Conservation (phyloP, 179 eudicot species). For the Kewa caespitosa region DNA sequence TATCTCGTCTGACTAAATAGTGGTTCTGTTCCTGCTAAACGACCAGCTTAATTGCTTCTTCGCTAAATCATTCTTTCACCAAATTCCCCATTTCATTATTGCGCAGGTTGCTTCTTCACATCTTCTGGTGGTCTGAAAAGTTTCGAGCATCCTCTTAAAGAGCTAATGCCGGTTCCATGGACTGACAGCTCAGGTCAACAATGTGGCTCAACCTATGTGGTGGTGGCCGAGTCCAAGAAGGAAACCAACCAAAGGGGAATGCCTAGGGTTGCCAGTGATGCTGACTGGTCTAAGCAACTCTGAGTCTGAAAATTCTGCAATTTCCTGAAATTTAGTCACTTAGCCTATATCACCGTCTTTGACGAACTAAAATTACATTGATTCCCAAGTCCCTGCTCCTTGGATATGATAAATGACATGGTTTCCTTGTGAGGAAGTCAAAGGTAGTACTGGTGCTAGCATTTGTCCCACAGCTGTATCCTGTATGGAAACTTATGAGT, state of each 20-base stretch:
- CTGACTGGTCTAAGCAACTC: constrained; percentile 38
- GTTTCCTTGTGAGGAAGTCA: constrained; percentile 3
- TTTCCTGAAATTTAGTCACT: neutral
- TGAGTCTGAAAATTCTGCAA: constrained; percentile 8
- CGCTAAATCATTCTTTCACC: too few species aligned
- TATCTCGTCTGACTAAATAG: too few species aligned
- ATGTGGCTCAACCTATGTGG: constrained; percentile 35
- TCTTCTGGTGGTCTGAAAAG: constrained; percentile 37
- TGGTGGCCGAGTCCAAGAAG: constrained; percentile 32
- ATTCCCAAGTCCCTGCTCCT: neutral
- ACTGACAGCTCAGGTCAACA: constrained; percentile 35
- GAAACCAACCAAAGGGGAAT: constrained; percentile 25
- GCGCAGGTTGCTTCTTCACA: constrained; percentile 39
- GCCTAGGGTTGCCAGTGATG: constrained; percentile 48
- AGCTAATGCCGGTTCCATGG: constrained; percentile 40
- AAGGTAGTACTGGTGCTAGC: neutral
- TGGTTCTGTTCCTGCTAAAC: too few species aligned
- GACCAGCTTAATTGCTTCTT: too few species aligned
- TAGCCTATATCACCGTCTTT: neutral
- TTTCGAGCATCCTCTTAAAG: constrained; percentile 38
- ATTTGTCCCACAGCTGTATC: neutral
- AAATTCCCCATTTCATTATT: neutral
- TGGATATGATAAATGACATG: constrained; percentile 10
- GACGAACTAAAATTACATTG: neutral
- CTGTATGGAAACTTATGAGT: neutral